These are phyloP conservation scores for Moniliella sp. DNA, from an alignment of 1,284 basidiomycete species.

Conservation along the genomic window DNA sequence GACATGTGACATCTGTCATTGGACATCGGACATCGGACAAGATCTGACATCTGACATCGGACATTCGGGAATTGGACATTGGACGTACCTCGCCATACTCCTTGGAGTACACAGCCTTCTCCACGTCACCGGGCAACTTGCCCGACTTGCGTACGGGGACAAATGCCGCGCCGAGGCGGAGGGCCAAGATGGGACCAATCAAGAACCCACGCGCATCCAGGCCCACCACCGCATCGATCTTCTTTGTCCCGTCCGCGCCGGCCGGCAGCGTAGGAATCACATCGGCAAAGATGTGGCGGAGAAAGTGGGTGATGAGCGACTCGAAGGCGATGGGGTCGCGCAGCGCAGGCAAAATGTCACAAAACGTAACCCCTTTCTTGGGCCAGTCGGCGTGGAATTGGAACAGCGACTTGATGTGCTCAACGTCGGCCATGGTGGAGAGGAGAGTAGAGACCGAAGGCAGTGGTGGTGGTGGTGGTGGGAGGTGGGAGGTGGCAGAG, in stretches of 20 bases:
- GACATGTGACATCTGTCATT: background rate
- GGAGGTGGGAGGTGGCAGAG: background rate
- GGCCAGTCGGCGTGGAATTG: conserved; percentile 31
- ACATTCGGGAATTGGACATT: background rate
- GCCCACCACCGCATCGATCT: conserved; percentile 82
- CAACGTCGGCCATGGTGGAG: conserved; percentile 15
- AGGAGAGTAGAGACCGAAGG: background rate
- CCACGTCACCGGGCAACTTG: conserved; percentile 71
- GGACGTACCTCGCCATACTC: conserved; percentile 62
- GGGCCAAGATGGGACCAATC: conserved; percentile 72
- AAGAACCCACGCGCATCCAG: conserved; percentile 92
- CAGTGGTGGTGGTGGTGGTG: background rate
- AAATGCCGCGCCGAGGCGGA: conserved; percentile 76
- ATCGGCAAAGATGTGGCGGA: conserved; percentile 58
- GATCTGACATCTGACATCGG: background rate
- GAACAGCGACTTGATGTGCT: conserved; percentile 18
- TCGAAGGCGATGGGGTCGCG: conserved; percentile 32
- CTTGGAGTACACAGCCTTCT: conserved; percentile 61
- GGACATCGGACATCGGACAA: conserved; percentile 1
- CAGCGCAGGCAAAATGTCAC: conserved; percentile 31
- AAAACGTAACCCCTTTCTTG: conserved; percentile 30
- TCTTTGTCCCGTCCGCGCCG: conserved; percentile 8
- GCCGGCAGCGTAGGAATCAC: conserved; percentile 42
- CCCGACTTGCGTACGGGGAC: conserved; percentile 85
- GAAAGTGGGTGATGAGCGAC: conserved; percentile 67